Percentiles rank a stretch among this genome's conserved stretches.
Evolutionary conservation across 345 rosid species (phyloP).

Genomic region (Ailanthus altissimus): DNA sequence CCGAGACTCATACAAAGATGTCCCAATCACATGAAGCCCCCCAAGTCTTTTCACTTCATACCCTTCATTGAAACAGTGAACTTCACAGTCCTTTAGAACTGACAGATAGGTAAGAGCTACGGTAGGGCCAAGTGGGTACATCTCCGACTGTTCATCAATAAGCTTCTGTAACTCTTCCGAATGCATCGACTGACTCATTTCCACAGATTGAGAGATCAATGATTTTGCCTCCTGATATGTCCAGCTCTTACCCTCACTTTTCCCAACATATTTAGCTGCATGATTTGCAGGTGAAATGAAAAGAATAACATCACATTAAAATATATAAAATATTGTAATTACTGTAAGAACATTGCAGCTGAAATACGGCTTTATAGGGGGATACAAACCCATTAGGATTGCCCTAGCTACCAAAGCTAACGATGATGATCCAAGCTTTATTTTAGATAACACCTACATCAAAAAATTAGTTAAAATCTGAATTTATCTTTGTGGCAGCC

Average conservation of each 20-base stretch:
- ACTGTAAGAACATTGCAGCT: constrained; percentile 1
- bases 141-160: constrained; percentile 77
- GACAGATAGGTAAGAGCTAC: constrained; percentile 85
- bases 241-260: constrained; percentile 88
- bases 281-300: constrained; percentile 30
- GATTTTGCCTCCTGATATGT: constrained; percentile 69
- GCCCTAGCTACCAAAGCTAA: constrained; percentile 81
- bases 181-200: constrained; percentile 75
- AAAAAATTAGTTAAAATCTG: constrained; percentile 22
- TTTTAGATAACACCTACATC: constrained; percentile 67
- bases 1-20: constrained; percentile 95
- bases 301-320: constrained; percentile 24
- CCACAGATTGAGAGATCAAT: constrained; percentile 68
- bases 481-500: constrained; percentile 14
- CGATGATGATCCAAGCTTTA: constrained; percentile 78
- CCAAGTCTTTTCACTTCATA: constrained; percentile 93
- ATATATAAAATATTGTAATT: constrained; percentile 16
- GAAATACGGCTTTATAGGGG: constrained; percentile 20
- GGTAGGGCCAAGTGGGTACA: constrained; percentile 89
- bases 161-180: constrained; percentile 61
- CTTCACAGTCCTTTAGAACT: constrained; percentile 85
- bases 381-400: constrained; percentile 70
- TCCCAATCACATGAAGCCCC: constrained; percentile 94
- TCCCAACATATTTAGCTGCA: constrained; percentile 87
- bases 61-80: constrained; percentile 79